Conservation (phyloP, 305 asterid species). For the Solanum aculeatissimum region DNA sequence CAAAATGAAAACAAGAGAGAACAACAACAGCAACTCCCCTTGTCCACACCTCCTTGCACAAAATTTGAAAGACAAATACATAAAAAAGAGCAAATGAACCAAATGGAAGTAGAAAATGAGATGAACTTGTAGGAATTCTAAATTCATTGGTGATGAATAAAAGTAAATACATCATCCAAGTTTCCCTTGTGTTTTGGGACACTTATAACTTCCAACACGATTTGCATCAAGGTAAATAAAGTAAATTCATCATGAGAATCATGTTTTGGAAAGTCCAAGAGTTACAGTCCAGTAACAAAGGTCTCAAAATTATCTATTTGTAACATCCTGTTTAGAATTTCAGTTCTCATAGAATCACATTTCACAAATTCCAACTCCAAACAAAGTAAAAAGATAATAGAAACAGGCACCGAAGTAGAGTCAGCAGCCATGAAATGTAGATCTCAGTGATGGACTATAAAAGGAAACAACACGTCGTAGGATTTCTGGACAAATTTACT, state of each 20-base stretch:
- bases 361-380: background rate
- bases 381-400: background rate
- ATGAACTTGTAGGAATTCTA: background rate
- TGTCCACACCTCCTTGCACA: background rate
- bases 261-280: background rate
- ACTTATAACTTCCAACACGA: background rate
- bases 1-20: background rate
- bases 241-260: background rate
- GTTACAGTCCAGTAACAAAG: background rate
- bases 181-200: background rate
- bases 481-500: slow-evolving; percentile 11
- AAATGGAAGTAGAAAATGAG: background rate
- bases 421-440: background rate
- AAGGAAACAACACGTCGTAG: background rate
- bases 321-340: background rate
- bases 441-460: background rate
- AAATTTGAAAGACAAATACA: background rate
- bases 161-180: background rate
- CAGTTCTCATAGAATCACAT: background rate
- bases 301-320: background rate
- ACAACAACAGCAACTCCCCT: background rate
- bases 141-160: background rate
- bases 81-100: background rate
- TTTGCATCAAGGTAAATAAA: background rate
- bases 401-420: background rate